These are phyloP conservation scores for Inga leiocalycina DNA, from an alignment of 306 rosid genomes.

Conservation along the genomic window DNA sequence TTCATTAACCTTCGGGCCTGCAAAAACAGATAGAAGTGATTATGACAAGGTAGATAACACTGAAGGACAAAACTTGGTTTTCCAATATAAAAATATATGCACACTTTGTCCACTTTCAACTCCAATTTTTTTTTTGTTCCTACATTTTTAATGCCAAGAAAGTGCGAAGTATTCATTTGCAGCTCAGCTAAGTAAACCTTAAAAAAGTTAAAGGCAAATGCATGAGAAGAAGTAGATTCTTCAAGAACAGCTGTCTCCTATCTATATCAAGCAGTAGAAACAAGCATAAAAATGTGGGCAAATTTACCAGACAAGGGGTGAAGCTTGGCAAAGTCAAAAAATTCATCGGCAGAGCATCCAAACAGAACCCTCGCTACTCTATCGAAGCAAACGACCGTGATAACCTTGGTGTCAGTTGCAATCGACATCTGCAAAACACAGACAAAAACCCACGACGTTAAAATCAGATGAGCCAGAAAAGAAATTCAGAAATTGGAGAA, in stretches of 20 bases:
- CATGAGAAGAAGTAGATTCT: not conserved
- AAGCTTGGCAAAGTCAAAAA: conserved; percentile 68
- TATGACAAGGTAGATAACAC: not conserved
- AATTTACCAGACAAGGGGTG: conserved; percentile 64
- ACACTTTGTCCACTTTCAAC: too few species aligned
- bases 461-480: too few species aligned
- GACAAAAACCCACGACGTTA: not conserved
- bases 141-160: too few species aligned
- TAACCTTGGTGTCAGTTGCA: conserved; percentile 66
- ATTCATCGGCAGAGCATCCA: conserved; percentile 81
- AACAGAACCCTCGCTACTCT: conserved; percentile 65
- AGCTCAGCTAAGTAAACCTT: not conserved
- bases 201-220: not conserved
- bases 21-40: not conserved
- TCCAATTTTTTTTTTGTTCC: too few species aligned
- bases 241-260: not conserved
- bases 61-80: not conserved
- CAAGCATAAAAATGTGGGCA: not conserved
- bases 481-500: not conserved
- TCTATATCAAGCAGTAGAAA: not conserved
- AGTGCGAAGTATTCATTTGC: not conserved
- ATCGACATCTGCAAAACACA: conserved; percentile 60
- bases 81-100: too few species aligned
- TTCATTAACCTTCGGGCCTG: conserved; percentile 1
- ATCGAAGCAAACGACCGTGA: conserved; percentile 69